Evolutionary conservation across 257 asterid genomes (phyloP).

Genomic region (Plantago elongata): DNA sequence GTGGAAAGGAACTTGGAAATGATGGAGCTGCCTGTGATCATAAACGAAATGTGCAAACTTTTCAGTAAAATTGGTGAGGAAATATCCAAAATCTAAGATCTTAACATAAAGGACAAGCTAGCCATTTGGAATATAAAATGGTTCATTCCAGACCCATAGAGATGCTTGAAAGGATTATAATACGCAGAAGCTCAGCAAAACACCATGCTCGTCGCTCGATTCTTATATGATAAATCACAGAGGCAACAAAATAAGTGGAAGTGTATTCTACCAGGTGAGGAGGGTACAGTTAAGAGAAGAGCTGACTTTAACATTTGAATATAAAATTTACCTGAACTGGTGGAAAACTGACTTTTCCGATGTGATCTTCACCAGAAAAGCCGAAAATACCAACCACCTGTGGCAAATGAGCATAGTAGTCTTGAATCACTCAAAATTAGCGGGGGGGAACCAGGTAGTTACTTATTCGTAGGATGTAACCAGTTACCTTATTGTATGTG

Average conservation of each 20-base stretch:
- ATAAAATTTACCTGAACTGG: conserved; percentile 70
- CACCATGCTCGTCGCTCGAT: no score
- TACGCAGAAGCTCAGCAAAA: no score
- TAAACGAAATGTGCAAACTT: conserved; percentile 5
- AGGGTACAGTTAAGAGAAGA: no score
- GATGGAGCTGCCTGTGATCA: conserved; percentile 83
- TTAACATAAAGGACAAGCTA: not conserved
- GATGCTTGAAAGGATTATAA: no score
- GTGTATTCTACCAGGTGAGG: no score
- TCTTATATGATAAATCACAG: no score
- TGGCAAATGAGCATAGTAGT: conserved; percentile 13
- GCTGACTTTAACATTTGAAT: not conserved
- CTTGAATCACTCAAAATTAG: not conserved
- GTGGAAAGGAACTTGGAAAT: conserved; percentile 94
- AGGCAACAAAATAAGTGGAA: no score
- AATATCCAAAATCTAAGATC: conserved; percentile 5
- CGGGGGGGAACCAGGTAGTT: not conserved
- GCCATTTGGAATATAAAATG: no score
- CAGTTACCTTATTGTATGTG: conserved; percentile 78
- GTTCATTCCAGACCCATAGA: no score
- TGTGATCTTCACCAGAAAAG: conserved; percentile 92
- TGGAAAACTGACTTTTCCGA: conserved; percentile 88
- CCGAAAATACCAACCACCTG: conserved; percentile 94
- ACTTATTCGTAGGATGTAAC: not conserved
- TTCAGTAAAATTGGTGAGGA: conserved; percentile 4